Evolutionary conservation across 108 stramenopile species (phyloP).

Genomic region (Nitzschia putrida): DNA sequence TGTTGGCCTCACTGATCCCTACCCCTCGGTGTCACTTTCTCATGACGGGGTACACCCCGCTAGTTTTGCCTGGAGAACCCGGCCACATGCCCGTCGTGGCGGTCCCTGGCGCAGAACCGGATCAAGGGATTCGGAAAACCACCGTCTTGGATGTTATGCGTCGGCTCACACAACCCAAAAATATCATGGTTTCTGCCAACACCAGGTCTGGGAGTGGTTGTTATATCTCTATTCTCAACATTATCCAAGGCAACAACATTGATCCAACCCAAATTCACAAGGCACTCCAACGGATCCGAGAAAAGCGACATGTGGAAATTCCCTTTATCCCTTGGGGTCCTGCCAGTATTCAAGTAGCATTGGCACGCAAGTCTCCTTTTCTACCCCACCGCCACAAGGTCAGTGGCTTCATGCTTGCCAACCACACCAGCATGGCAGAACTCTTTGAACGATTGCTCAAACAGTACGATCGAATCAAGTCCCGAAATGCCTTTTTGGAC

Average conservation of each 20-base stretch:
- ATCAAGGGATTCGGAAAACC: conserved; percentile 89
- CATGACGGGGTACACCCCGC: conserved; percentile 99
- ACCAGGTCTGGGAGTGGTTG: conserved; percentile 88
- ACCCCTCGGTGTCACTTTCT: conserved; percentile 99
- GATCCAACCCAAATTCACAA: conserved; percentile 99
- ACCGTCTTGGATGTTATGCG: conserved; percentile 99
- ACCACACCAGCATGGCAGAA: conserved; percentile 96
- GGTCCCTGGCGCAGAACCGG: conserved; percentile 10
- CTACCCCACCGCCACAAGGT: conserved; percentile 93
- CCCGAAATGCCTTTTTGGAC: conserved; percentile 96
- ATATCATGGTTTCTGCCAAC: conserved; percentile 97
- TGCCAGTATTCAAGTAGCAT: conserved; percentile 96
- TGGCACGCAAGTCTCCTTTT: conserved; percentile 95
- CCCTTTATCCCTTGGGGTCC: conserved; percentile 99
- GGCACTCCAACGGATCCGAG: conserved; percentile 96
- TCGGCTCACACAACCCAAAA: conserved; percentile 96
- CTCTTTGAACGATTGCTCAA: conserved; percentile 88
- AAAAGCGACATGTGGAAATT: conserved; percentile 80
- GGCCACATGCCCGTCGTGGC: conserved; percentile 7
- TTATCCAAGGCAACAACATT: conserved; percentile 95
- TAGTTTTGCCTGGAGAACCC: conserved; percentile 43
- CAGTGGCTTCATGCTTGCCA: conserved; percentile 95
- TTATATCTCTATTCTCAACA: conserved; percentile 98
- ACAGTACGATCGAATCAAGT: conserved; percentile 94
- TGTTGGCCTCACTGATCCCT: conserved; percentile 95